These are phyloP conservation scores for Talaromyces piceae DNA, from an alignment of 2,329 filamentous ascomycete genomes.

Conservation along the genomic window DNA sequence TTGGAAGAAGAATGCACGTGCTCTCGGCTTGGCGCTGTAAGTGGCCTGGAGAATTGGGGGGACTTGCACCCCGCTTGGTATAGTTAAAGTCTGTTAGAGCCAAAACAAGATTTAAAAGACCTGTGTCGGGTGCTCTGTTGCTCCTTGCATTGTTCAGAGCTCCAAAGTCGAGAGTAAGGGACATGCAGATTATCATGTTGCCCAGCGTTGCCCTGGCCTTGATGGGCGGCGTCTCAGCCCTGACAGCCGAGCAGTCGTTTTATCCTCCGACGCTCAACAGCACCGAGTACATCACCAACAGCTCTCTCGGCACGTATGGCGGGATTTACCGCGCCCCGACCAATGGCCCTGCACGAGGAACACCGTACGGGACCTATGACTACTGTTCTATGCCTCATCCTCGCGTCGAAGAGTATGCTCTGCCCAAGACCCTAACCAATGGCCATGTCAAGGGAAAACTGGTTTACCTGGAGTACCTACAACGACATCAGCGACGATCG, in stretches of 20 bases:
- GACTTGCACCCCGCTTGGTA: neutral
- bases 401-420: constrained; percentile 23
- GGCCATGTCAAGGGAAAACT: constrained; percentile 22
- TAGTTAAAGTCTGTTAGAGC: too few species aligned
- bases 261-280: constrained; percentile 32
- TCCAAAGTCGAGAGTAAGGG: neutral
- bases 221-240: constrained; percentile 7
- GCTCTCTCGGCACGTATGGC: constrained; percentile 30
- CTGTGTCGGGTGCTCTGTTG: neutral
- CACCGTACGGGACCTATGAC: constrained; percentile 27
- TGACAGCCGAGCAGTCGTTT: constrained; percentile 18
- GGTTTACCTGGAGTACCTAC: constrained; percentile 33
- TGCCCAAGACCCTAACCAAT: constrained; percentile 22
- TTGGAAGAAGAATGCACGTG: too few species aligned
- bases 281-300: constrained; percentile 29
- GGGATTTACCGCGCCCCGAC: constrained; percentile 27
- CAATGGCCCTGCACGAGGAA: constrained; percentile 11
- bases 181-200: neutral
- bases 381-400: constrained; percentile 37
- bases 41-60: neutral
- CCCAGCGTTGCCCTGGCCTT: neutral
- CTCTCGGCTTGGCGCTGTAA: neutral
- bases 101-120: neutral
- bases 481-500: constrained; percentile 32
- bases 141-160: neutral